Base-by-base conservation (phyloP, 805 yeast genomes). In the Metschnikowia hibisci region DNA sequence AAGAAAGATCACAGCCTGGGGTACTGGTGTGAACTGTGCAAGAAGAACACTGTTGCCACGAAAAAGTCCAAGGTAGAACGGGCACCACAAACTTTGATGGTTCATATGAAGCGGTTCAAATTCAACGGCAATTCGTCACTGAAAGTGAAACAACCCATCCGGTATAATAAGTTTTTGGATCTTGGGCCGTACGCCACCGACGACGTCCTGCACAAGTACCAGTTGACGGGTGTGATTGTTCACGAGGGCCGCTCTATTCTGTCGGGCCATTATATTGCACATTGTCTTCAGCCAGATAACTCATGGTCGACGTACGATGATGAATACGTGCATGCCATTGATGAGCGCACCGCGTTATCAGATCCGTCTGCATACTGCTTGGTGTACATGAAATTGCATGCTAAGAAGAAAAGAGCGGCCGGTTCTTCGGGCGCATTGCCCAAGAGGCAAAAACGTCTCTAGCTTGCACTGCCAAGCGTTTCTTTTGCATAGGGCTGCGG, bases 271-370 rank as follows among this genome's bases (percentile, higher is more conserved):
- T 93, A 93, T 58, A 78, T 89, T 46, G 86, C 96, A 0, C 88
- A 87, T 59, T 87, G 96, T 59, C 78, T 84, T 49, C 96, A 90
- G 63, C 96, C 97, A 1, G 93, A 87, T 63, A 91, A 89, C 2
- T 66, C 84, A 2, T 93, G 98, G 99, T 82, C 88, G 23, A 82
- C 88, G 8, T 93, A 91, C 63, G 98, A 93, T 60, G 99, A 93
- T 61, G 99, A 93, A 56, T 80, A 83, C 56, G 81, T 87, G 52
- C 84, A 87, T 56, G 73, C 72, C 46, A 81, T 87, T 42, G 73
- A 82, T 28, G 93, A 87, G 55, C 73, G 78, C 44, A 80, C 77
- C 34, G 96, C 87, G 3, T 69, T 88, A 50, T 78, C 79, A 51
- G 96, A 91, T 57, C 86, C 91, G 11, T 80, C 88, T 29, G 98